Evolutionary conservation across 1,284 basidiomycete species (phyloP).

Genomic region (Earliella scabrosa): DNA sequence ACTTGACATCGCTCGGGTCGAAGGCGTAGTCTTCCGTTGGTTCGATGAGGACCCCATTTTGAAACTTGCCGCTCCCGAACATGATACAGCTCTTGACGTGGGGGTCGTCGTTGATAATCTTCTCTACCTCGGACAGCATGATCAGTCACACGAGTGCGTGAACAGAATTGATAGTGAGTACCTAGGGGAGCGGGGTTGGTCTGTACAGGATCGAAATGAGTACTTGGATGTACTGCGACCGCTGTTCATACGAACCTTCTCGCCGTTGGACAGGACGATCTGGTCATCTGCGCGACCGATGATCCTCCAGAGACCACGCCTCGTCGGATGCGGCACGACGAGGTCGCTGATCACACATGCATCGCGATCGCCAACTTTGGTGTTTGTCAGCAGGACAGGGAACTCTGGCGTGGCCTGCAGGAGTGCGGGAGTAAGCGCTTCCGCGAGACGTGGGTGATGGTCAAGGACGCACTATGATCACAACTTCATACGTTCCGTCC

Average conservation of each 20-base stretch:
- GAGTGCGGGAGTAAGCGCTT: neutral
- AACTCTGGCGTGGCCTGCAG: neutral
- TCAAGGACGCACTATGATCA: neutral
- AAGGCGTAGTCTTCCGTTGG: conserved; percentile 34
- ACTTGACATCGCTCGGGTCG: conserved; percentile 35
- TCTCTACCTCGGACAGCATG: conserved; percentile 33
- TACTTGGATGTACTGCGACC: neutral
- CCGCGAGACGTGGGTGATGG: neutral
- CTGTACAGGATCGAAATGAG: neutral
- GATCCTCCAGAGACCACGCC: conserved; percentile 1
- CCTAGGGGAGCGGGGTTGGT: conserved; percentile 13
- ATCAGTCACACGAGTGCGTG: neutral
- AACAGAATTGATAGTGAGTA: neutral
- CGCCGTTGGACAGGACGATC: conserved; percentile 5
- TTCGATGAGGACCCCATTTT: conserved; percentile 47
- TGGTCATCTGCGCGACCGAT: conserved; percentile 7
- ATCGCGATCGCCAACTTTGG: neutral
- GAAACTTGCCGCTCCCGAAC: conserved; percentile 47
- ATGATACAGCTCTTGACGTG: conserved; percentile 36
- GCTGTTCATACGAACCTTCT: neutral
- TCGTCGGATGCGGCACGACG: conserved; percentile 4
- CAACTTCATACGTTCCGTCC: conserved; percentile 3
- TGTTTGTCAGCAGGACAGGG: neutral
- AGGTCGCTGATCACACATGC: conserved; percentile 6
- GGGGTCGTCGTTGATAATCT: conserved; percentile 41